Evolutionary conservation across 225 moss, liverwort and hornwort species (phyloP), one percentile per base, ranked within the genome.

Genomic region (Bryum argenteum): DNA sequence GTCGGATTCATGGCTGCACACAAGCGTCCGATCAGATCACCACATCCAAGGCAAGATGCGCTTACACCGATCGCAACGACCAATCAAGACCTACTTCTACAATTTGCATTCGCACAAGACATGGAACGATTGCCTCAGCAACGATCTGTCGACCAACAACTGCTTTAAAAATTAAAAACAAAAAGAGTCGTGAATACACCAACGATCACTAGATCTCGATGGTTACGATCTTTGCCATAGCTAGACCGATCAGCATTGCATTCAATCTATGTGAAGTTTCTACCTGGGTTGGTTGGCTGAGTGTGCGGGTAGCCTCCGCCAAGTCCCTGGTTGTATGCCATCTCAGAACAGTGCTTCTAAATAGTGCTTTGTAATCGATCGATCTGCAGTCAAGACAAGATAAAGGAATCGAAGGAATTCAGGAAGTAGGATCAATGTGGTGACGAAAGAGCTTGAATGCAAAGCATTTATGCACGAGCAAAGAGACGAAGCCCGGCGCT

Each of bases 321-420:
- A 18, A 58, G 8, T 44, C 74, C 81, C 70, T 81, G 81, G 14
- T 77, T 81, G 60, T 70, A 77, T 10, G 77, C 73, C 81, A 81
- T 81, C 64, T 16, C 50, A 58, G 33, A 21, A 22, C 44, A 6
- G 14, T 33, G 18, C 11, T 3, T 11, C 1, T 8, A 10, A 24
- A 33, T 33, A 33, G 33, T 33, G 33, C 33, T 33, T 33, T 41
- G 10, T 52, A 11, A 65, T 37, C 26, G 61, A n/a, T 0, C 9
- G 11, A 55, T 1, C 38, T 20, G 24, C 11, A 45, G 33, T 44
- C 52, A 15, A 12, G 55, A 48, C 8, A 2, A 20, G 38, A 50
- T 17, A 40, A 14, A 66, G 23, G 13, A 3, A 0, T n/a, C 0
- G 16, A 4, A 9, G 3, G n/a, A 24, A 23, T 33, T 0, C 33